These are phyloP conservation scores for Russula sp. DNA, from an alignment of 768 basidiomycete species.

Conservation along the genomic window DNA sequence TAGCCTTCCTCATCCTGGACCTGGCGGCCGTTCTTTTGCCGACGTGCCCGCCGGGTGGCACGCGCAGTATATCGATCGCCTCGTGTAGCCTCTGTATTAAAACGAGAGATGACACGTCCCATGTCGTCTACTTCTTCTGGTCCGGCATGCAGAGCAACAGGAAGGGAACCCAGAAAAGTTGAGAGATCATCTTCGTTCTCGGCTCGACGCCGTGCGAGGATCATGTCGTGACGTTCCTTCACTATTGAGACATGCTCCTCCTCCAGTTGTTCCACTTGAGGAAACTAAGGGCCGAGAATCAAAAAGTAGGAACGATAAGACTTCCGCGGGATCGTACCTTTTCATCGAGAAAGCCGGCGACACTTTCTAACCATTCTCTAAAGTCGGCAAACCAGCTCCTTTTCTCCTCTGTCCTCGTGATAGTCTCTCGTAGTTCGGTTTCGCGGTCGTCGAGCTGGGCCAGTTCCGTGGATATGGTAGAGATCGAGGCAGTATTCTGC, in stretches of 20 bases:
- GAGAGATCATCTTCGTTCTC: slow-evolving; percentile 83
- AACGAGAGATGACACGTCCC: slow-evolving; percentile 44
- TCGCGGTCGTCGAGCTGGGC: slow-evolving; percentile 60
- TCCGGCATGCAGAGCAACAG: slow-evolving; percentile 28
- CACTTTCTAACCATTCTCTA: slow-evolving; percentile 73
- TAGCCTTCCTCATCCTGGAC: slow-evolving; percentile 65
- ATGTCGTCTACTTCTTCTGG: slow-evolving; percentile 56
- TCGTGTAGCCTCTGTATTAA: slow-evolving; percentile 41
- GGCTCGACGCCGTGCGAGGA: slow-evolving; percentile 54
- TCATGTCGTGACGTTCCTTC: slow-evolving; percentile 66
- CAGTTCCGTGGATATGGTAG: slow-evolving; percentile 56
- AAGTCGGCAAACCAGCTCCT: slow-evolving; percentile 77
- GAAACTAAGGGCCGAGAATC: slow-evolving; percentile 48
- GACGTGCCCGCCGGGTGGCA: slow-evolving; percentile 45
- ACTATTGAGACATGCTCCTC: slow-evolving; percentile 67
- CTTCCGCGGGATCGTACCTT: slow-evolving; percentile 49
- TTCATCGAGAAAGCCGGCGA: slow-evolving; percentile 83
- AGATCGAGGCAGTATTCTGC: slow-evolving; percentile 49
- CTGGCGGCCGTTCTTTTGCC: slow-evolving; percentile 28
- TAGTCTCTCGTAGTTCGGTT: slow-evolving; percentile 66
- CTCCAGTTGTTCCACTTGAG: slow-evolving; percentile 70
- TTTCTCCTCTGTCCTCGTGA: slow-evolving; percentile 69
- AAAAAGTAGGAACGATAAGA: slow-evolving; percentile 10
- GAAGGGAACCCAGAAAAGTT: slow-evolving; percentile 54
- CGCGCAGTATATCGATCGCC: slow-evolving; percentile 58